phyloP scores from a whole-genome alignment of 2,329 filamentous ascomycete genomes.

The Exophiala calicioides region DNA sequence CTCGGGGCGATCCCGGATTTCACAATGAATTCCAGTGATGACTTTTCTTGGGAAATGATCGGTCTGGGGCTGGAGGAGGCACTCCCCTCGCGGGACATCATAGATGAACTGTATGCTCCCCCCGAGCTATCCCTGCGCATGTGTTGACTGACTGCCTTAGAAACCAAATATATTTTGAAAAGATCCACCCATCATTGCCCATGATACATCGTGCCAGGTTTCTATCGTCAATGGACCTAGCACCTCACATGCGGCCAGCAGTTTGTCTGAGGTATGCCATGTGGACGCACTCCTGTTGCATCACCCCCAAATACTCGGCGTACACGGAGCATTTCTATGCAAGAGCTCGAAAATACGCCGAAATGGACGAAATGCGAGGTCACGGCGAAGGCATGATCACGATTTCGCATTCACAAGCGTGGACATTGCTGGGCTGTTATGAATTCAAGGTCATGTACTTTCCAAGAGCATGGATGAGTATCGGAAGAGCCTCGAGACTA shows the following conservation, averaged over 20 bases:
- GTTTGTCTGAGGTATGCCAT: slow-evolving; percentile 90
- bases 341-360: slow-evolving; percentile 83
- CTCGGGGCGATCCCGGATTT: slow-evolving; percentile 27
- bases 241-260: slow-evolving; percentile 82
- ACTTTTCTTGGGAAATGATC: slow-evolving; percentile 83
- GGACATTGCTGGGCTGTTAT: slow-evolving; percentile 75
- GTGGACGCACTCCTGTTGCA: slow-evolving; percentile 89
- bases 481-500: slow-evolving; percentile 76
- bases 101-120: slow-evolving; percentile 73
- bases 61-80: slow-evolving; percentile 79
- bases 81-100: slow-evolving; percentile 73
- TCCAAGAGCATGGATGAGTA: slow-evolving; percentile 90
- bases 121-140: neutral
- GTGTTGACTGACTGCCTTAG: slow-evolving; percentile 43
- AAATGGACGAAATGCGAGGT: slow-evolving; percentile 86
- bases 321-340: slow-evolving; percentile 89
- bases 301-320: slow-evolving; percentile 76
- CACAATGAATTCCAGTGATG: slow-evolving; percentile 31
- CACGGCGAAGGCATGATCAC: slow-evolving; percentile 88
- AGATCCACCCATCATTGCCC: slow-evolving; percentile 79
- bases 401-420: slow-evolving; percentile 81
- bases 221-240: slow-evolving; percentile 82
- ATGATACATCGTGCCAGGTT: slow-evolving; percentile 90
- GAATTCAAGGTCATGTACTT: slow-evolving; percentile 99
- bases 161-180: slow-evolving; percentile 85